Percentiles rank a stretch among this genome's conserved stretches.
These are phyloP conservation scores for Setaria italica DNA, from an alignment of 202 grass and related monocot genomes.

Conservation along the genomic window DNA sequence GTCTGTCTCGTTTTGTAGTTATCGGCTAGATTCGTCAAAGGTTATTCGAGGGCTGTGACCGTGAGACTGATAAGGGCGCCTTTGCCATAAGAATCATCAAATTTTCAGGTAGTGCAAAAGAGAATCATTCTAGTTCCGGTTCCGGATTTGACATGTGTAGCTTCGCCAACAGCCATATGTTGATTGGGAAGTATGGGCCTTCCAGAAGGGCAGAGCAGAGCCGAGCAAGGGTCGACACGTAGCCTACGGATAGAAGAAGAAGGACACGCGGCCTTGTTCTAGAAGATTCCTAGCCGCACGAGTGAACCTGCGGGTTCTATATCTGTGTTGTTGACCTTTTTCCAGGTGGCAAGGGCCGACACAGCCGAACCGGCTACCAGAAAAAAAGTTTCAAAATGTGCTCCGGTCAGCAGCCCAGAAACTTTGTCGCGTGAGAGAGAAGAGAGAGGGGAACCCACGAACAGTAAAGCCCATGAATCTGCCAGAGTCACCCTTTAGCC, in stretches of 20 bases:
- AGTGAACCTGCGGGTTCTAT: not conserved
- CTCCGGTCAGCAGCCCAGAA: not conserved
- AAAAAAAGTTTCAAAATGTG: not conserved
- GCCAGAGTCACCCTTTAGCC: not conserved
- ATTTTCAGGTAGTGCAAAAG: not conserved
- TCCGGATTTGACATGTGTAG: not conserved
- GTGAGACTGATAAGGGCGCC: not conserved
- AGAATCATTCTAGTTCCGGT: not conserved
- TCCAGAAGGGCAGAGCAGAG: not conserved
- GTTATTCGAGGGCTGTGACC: not conserved
- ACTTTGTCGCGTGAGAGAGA: no score
- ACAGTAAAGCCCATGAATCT: no score
- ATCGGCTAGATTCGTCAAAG: not conserved
- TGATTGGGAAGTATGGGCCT: not conserved
- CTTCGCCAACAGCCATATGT: not conserved
- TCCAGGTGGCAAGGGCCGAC: not conserved
- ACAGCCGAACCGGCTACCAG: not conserved
- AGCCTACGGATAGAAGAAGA: not conserved
- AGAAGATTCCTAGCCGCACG: not conserved
- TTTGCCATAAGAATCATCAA: not conserved
- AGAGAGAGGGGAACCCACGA: no score
- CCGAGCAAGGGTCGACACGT: constrained; percentile 6
- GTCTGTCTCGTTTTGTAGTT: not conserved
- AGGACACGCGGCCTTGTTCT: not conserved
- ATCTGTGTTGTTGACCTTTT: not conserved